Evolutionary conservation across 805 yeast genomes (phyloP).

Genomic region (Teunomyces stri): DNA sequence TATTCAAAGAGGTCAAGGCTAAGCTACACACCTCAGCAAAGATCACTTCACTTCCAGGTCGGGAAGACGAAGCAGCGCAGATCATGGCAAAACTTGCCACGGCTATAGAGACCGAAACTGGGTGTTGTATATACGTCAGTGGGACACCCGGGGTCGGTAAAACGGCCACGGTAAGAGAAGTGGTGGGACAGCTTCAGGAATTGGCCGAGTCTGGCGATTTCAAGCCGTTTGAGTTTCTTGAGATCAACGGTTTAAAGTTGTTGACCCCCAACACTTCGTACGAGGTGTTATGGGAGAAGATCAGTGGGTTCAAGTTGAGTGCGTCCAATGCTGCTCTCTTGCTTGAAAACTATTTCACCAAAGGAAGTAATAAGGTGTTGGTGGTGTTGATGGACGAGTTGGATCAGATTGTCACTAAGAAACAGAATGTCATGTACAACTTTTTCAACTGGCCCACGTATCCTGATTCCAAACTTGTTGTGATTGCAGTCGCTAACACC

Average conservation of each 20-base stretch:
- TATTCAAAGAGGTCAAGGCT: constrained; percentile 39
- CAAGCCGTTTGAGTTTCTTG: constrained; percentile 65
- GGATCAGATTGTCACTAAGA: constrained; percentile 83
- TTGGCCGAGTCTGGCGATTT: constrained; percentile 23
- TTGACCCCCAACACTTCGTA: constrained; percentile 78
- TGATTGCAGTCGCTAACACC: constrained; percentile 92
- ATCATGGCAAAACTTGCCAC: constrained; percentile 67
- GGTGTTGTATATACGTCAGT: constrained; percentile 84
- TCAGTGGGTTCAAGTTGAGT: constrained; percentile 56
- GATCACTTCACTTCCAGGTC: constrained; percentile 66
- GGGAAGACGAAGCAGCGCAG: constrained; percentile 78
- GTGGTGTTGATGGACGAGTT: constrained; percentile 87
- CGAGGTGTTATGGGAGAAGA: constrained; percentile 75
- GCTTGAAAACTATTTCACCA: constrained; percentile 67
- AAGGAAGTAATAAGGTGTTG: constrained; percentile 28
- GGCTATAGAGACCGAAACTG: constrained; percentile 67
- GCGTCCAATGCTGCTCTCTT: constrained; percentile 63
- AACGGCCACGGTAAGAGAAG: constrained; percentile 90
- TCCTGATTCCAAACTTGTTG: constrained; percentile 72
- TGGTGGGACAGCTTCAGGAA: constrained; percentile 61
- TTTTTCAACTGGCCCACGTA: constrained; percentile 97
- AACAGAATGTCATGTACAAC: constrained; percentile 87
- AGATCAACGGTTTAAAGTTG: constrained; percentile 87
- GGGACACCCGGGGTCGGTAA: constrained; percentile 99
- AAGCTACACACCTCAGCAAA: constrained; percentile 45